These are phyloP conservation scores for Daldinia sp. DNA, from an alignment of 2,329 filamentous ascomycete species.

Conservation along the genomic window DNA sequence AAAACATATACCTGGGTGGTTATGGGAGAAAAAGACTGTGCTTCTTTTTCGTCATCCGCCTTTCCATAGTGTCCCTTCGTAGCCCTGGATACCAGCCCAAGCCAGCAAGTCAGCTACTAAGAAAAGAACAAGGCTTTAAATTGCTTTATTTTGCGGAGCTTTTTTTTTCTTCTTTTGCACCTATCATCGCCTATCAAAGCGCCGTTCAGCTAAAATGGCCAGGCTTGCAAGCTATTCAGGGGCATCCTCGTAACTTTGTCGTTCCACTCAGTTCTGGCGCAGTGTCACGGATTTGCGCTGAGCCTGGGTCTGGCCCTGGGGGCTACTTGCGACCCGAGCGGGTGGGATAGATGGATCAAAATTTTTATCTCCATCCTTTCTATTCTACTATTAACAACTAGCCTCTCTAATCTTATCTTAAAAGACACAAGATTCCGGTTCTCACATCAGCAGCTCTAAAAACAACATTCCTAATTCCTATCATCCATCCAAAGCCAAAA, in stretches of 20 bases:
- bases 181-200: constrained; percentile 38
- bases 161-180: constrained; percentile 36
- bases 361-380: constrained; percentile 14
- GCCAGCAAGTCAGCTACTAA: constrained; percentile 39
- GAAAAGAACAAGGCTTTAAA: constrained; percentile 48
- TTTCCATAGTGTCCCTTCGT: constrained; percentile 24
- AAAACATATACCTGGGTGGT: constrained; percentile 14
- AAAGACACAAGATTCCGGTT: constrained; percentile 12
- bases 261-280: constrained; percentile 36
- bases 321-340: constrained; percentile 42
- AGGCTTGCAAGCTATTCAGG: constrained; percentile 44
- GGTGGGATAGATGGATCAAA: constrained; percentile 40
- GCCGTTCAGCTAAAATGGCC: constrained; percentile 40
- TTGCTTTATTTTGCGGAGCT: constrained; percentile 47
- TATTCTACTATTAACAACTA: background rate
- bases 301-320: constrained; percentile 39
- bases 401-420: constrained; percentile 22
- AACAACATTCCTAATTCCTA: constrained; percentile 4
- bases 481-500: constrained; percentile 9
- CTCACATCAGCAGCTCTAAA: constrained; percentile 25
- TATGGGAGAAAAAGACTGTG: constrained; percentile 38
- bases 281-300: constrained; percentile 37
- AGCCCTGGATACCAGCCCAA: constrained; percentile 36
- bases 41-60: constrained; percentile 50
- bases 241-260: constrained; percentile 40